phyloP scores from a whole-genome alignment of 176 grass and related monocot species.

The Carex kokanica region DNA sequence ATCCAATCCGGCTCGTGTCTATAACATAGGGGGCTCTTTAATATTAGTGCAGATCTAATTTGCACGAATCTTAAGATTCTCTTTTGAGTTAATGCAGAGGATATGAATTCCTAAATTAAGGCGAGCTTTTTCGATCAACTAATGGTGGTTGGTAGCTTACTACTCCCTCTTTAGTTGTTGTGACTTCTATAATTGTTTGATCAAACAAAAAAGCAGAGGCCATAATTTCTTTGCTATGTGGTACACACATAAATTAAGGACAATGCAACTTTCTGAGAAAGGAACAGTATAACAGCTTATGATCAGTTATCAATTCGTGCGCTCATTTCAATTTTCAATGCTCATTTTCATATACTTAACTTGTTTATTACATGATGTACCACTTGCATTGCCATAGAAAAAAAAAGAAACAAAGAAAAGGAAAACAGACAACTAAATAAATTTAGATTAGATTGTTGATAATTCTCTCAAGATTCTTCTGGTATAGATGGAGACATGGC shows the following conservation, averaged over 20 bases:
- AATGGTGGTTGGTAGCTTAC: not conserved
- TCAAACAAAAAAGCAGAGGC: not conserved
- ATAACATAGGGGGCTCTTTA: no score
- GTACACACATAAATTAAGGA: not conserved
- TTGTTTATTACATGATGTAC: constrained; percentile 12
- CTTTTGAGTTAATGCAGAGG: no score
- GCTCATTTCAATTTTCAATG: not conserved
- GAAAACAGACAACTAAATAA: not conserved
- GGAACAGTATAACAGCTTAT: not conserved
- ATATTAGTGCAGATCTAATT: no score
- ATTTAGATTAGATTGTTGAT: not conserved
- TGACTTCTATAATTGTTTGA: constrained; percentile 1
- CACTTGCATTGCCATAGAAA: not conserved
- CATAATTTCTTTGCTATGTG: not conserved
- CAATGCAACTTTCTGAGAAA: constrained; percentile 15
- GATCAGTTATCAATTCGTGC: not conserved
- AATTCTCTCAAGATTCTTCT: not conserved
- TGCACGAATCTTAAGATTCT: no score
- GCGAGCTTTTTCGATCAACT: no score
- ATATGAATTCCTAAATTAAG: no score
- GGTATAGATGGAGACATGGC: constrained; percentile 13
- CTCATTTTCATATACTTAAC: constrained; percentile 8
- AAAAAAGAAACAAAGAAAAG: not conserved
- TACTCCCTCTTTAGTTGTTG: not conserved
- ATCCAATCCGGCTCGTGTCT: no score